phyloP scores from a whole-genome alignment of 2,329 filamentous ascomycete species.

The Westerdykella sp. region DNA sequence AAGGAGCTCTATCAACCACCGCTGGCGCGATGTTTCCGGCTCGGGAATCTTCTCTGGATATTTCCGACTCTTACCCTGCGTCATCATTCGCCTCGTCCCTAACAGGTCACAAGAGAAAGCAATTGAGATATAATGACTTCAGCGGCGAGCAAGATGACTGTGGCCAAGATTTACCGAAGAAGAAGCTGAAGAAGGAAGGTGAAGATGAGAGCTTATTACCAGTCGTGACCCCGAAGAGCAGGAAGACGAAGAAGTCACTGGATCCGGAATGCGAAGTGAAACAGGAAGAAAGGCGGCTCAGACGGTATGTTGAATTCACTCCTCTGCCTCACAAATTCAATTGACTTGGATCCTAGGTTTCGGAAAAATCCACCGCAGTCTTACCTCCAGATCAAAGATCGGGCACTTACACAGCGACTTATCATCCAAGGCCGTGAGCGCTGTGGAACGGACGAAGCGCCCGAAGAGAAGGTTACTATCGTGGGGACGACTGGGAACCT shows the following conservation, averaged over 20 bases:
- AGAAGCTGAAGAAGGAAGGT: too few relatives aligned
- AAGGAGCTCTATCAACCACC: too few relatives aligned
- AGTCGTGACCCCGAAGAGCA: slow-evolving; percentile 12
- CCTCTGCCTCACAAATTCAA: background rate
- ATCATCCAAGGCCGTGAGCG: slow-evolving; percentile 50
- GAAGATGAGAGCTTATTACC: background rate
- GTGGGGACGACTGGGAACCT: slow-evolving; percentile 58
- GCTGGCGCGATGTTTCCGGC: too few relatives aligned
- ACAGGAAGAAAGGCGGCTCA: slow-evolving; percentile 28
- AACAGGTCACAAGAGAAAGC: too few relatives aligned
- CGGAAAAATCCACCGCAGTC: slow-evolving; percentile 39
- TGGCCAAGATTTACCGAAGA: too few relatives aligned
- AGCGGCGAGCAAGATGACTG: too few relatives aligned
- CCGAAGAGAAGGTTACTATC: slow-evolving; percentile 51
- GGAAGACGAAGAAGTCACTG: slow-evolving; percentile 8
- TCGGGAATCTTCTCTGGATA: too few relatives aligned
- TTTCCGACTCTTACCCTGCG: too few relatives aligned
- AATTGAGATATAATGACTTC: too few relatives aligned
- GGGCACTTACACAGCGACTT: slow-evolving; percentile 50
- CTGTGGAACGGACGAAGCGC: slow-evolving; percentile 39
- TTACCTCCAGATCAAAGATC: slow-evolving; percentile 44
- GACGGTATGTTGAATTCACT: slow-evolving; percentile 4
- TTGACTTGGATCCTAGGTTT: slow-evolving; percentile 13
- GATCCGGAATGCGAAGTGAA: slow-evolving; percentile 7
- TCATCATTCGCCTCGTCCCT: too few relatives aligned